These are phyloP conservation scores for Apodospora peruviana DNA, from an alignment of 495 filamentous ascomycete genomes.

Conservation along the genomic window DNA sequence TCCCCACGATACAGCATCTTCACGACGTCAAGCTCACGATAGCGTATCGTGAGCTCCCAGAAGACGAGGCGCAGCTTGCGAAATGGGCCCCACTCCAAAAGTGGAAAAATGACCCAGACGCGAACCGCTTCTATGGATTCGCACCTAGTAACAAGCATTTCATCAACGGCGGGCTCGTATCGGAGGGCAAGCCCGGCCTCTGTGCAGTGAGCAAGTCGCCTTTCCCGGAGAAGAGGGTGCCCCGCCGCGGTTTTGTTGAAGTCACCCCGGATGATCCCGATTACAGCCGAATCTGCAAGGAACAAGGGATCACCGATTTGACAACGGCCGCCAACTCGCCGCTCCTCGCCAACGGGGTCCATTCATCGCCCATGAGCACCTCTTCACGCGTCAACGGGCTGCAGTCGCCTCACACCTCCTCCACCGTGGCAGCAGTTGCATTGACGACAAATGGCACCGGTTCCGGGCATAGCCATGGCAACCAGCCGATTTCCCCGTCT, in stretches of 20 bases:
- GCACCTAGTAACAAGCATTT: constrained; percentile 44
- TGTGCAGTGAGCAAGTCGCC: constrained; percentile 35
- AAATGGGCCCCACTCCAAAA: constrained; percentile 34
- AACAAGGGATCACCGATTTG: constrained; percentile 39
- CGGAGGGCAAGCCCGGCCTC: constrained; percentile 32
- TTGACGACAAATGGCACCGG: constrained; percentile 10
- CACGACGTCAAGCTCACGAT: constrained; percentile 53
- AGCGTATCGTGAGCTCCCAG: constrained; percentile 46
- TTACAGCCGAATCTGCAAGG: constrained; percentile 38
- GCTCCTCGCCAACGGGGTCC: constrained; percentile 29
- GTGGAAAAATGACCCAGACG: constrained; percentile 49
- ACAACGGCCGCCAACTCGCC: constrained; percentile 20
- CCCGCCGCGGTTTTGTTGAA: constrained; percentile 37
- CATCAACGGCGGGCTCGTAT: constrained; percentile 38
- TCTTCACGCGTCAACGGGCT: constrained; percentile 19
- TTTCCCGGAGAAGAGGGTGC: constrained; percentile 41
- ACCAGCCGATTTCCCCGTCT: constrained; percentile 27
- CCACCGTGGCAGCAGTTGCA: no score
- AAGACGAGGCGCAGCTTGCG: constrained; percentile 31
- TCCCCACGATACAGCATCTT: constrained; percentile 66
- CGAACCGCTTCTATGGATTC: constrained; percentile 29
- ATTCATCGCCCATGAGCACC: constrained; percentile 21
- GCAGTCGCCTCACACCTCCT: constrained; percentile 10
- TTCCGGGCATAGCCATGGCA: constrained; percentile 2
- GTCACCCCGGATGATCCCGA: constrained; percentile 42